Conservation (phyloP, 345 rosid genomes). For the Rhodamnia rubescens region DNA sequence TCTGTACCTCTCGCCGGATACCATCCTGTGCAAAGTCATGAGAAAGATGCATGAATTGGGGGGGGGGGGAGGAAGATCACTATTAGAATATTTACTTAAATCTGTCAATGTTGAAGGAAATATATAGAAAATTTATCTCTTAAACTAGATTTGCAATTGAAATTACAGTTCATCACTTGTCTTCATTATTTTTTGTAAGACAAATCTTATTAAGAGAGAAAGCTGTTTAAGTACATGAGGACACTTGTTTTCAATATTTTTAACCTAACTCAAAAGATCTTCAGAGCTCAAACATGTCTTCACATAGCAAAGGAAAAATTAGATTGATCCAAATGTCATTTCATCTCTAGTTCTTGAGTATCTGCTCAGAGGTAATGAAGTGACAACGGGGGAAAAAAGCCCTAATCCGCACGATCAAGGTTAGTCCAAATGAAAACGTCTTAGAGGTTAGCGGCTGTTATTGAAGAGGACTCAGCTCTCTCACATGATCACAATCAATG, state of each 20-base stretch:
- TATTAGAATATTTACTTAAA: neutral
- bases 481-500: neutral
- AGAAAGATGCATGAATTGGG: neutral
- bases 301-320: neutral
- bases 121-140: neutral
- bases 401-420: neutral
- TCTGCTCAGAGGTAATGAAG: neutral
- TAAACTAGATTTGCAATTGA: neutral
- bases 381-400: neutral
- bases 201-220: neutral
- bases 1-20: constrained; percentile 88
- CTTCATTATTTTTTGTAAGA: neutral
- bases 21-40: constrained; percentile 56
- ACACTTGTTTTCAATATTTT: neutral
- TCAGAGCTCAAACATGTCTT: neutral
- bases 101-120: neutral
- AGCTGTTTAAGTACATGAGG: neutral
- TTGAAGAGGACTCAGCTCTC: neutral
- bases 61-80: neutral
- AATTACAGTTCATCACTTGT: neutral
- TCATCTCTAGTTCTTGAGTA: neutral
- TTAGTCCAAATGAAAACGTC: neutral
- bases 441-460: neutral
- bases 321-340: neutral
- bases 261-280: neutral